Evolutionary conservation across 208 protist genomes (phyloP).

Genomic region (Crithidia acanthocephali): DNA sequence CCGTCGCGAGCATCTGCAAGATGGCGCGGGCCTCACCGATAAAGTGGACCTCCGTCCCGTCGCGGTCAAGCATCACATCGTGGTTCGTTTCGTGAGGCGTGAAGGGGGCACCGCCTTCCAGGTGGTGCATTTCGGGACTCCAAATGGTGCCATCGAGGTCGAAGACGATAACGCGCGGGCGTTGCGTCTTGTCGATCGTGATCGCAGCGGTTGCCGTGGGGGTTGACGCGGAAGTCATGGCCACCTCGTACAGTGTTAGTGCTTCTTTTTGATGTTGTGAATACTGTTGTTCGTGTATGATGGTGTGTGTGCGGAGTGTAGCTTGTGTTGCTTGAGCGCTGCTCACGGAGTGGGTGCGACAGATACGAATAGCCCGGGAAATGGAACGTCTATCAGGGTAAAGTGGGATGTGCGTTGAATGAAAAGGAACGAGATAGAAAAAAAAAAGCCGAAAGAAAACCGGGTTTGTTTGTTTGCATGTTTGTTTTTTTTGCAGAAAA

Average conservation of each 20-base stretch:
- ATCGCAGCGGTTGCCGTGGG: neutral
- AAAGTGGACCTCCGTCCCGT: constrained; percentile 57
- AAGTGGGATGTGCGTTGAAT: too few relatives aligned
- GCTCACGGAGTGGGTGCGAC: too few relatives aligned
- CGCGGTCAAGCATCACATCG: constrained; percentile 59
- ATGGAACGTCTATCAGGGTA: too few relatives aligned
- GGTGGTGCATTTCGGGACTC: constrained; percentile 90
- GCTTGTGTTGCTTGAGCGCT: too few relatives aligned
- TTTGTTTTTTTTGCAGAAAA: neutral
- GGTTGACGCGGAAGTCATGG: neutral
- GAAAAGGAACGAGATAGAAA: too few relatives aligned
- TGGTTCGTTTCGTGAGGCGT: constrained; percentile 34
- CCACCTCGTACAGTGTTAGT: too few relatives aligned
- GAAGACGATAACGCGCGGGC: constrained; percentile 85
- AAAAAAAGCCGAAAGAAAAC: too few relatives aligned
- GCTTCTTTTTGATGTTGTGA: too few relatives aligned
- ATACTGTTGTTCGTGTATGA: too few relatives aligned
- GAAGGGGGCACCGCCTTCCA: constrained; percentile 83
- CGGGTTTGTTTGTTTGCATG: too few relatives aligned
- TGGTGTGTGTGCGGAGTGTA: too few relatives aligned
- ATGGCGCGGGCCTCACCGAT: constrained; percentile 80
- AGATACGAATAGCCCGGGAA: too few relatives aligned
- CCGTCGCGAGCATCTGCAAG: constrained; percentile 55
- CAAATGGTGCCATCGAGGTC: constrained; percentile 92
- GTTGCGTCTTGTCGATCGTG: constrained; percentile 2